Evolutionary conservation across 1,284 basidiomycete species (phyloP).

Genomic region (Exobasidium cylindrosporum): DNA sequence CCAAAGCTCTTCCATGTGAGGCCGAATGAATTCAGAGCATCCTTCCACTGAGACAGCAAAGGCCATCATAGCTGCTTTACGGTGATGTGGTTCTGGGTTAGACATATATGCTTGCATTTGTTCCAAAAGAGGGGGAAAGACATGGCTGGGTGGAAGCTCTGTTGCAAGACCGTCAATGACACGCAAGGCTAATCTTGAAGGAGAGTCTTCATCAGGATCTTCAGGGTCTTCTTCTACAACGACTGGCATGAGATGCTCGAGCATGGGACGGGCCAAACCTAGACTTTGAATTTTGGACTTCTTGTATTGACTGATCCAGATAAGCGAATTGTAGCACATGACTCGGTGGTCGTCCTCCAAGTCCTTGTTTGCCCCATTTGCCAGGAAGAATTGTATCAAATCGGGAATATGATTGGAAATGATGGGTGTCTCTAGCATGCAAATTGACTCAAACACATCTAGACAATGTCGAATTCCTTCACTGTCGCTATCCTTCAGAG

Average conservation of each 20-base stretch:
- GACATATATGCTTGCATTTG: slow-evolving; percentile 57
- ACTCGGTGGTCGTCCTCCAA: slow-evolving; percentile 81
- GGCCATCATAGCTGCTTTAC: slow-evolving; percentile 92
- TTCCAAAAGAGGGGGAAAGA: slow-evolving; percentile 85
- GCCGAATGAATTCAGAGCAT: slow-evolving; percentile 96
- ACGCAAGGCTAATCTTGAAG: slow-evolving; percentile 87
- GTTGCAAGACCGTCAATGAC: slow-evolving; percentile 92
- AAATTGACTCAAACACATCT: slow-evolving; percentile 91
- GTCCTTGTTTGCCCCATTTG: slow-evolving; percentile 74
- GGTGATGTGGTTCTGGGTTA: slow-evolving; percentile 60
- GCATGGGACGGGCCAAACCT: slow-evolving; percentile 78
- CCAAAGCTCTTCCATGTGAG: slow-evolving; percentile 89
- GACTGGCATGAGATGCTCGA: slow-evolving; percentile 89
- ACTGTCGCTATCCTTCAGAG: slow-evolving; percentile 78
- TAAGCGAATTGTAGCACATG: slow-evolving; percentile 87
- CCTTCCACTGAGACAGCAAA: slow-evolving; percentile 96
- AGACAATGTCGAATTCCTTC: slow-evolving; percentile 82
- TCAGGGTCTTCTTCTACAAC: slow-evolving; percentile 83
- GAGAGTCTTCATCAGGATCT: slow-evolving; percentile 81
- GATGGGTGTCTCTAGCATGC: slow-evolving; percentile 86
- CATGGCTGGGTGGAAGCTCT: slow-evolving; percentile 87
- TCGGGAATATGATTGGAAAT: slow-evolving; percentile 84
- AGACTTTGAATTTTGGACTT: slow-evolving; percentile 90
- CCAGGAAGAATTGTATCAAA: slow-evolving; percentile 83
- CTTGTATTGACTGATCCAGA: slow-evolving; percentile 90